Evolutionary conservation across 2,329 filamentous ascomycete species (phyloP), one percentile per base, ranked within the genome.

Genomic region (Claviceps quebecensis): DNA sequence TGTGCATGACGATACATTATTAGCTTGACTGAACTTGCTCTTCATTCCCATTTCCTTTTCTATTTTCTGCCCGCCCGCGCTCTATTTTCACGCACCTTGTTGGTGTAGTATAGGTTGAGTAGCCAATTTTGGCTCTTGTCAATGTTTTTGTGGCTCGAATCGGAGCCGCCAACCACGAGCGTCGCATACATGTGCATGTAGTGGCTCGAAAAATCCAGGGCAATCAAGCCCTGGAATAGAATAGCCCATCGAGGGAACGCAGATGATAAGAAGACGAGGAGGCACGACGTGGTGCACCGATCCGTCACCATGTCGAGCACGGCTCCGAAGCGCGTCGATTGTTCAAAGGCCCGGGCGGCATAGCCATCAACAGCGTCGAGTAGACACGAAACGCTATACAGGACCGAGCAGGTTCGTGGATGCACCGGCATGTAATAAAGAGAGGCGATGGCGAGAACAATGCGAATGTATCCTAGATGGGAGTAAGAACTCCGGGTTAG

Each of bases 121-220:
- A 97, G 75, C 81, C 84, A 87, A 73, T 87, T 95, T 66, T 89
- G 76, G 65, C 80, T 86, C 69, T 86, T 84, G 65, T 95, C 88
- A 49, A 98, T 83, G 60, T 86, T 90, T 81, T 98, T 98, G 73
- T 98, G 93, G 72, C 89, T 84, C 57, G 71, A 87, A 59, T 82
- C 79, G 50, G 80, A 77, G 50, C 87, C 88, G 50, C 86, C 88
- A 81, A 95, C 93, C 57, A 84, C 83, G 62, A 96, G 73, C 1
- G 89, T 95, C 13, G 90, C 87, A 66, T 95, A 97, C 93, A 98
- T 98, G 72, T 98, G 93, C 75, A 97, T 91, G 67, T 97, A 98
- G 69, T 98, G 93, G 66, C 89, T 95, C 29, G 93, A 86, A 57
- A 98, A 77, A 69, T 98, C 93, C 61, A 98, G 72, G 51, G 85